Evolutionary conservation across 306 rosid species (phyloP), one percentile per base, ranked within the genome.

Genomic region (Phaseolus lunatus): DNA sequence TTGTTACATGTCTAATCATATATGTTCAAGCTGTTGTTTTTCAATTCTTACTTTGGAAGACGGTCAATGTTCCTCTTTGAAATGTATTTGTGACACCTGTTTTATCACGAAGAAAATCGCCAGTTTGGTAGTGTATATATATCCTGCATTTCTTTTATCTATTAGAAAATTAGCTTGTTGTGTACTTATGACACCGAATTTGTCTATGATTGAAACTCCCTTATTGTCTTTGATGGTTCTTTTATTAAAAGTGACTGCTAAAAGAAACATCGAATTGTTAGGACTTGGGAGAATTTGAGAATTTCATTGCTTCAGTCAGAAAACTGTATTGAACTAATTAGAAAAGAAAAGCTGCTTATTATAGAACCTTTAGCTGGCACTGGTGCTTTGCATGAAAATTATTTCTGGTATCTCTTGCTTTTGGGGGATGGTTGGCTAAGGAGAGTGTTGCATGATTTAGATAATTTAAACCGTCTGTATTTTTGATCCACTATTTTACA

Each of bases 1-100:
- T 83, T 27, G 9, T 84, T 70, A 66, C 73, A 62, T 65, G 23
- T 48, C 35, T 83, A 26, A 61, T 71, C 63, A 29, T 16, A 15
- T 37, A 4, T 23, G 39, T 37, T 41, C 33, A 47, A 57, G 27
- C 4, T 57, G 41, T 56, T 39, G 43, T 66, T 80, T 72, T 15
- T 82, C 56, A 48, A 2, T 47, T 61, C 11, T 43, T 31, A 10
- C 45, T 73, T 72, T 24, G 10, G 37, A 67, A 26, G 44, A 35
- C 11, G 3, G 54, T 54, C 67, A 27, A 61, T 58, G 20, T 50
- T 67, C 68, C 26, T 35, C 27, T 67, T 37, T 16, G 19, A 67
- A 78, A 57, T 66, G 41, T 73, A 52, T 70, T 19, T 82, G 45
- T 59, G 47, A 23, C 13, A 5, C 56, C 9, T 75, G 19, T 8